A percentile compares a stretch with the other conserved stretches of the same genome.
Evolutionary conservation across 2,329 filamentous ascomycete genomes (phyloP).

Genomic region (Zalaria obscura): DNA sequence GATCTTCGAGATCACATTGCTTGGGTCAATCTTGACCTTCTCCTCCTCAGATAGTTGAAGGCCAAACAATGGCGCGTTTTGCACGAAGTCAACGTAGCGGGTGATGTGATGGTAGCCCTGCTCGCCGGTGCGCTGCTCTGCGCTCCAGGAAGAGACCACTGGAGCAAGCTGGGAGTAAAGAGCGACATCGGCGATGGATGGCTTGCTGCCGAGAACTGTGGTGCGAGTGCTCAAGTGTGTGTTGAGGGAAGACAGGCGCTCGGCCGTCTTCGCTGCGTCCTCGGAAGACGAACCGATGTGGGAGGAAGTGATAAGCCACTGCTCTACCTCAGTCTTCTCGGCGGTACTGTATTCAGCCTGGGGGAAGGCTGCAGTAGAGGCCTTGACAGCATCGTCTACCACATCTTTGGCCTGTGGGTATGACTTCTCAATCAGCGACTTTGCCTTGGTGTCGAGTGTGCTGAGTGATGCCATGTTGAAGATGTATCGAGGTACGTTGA

Average conservation of each 20-base stretch:
- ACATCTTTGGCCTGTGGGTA: conserved; percentile 17
- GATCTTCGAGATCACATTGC: conserved; percentile 75
- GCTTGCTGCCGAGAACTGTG: conserved; percentile 78
- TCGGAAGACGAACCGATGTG: conserved; percentile 49
- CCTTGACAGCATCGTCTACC: conserved; percentile 17
- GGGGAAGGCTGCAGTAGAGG: conserved; percentile 19
- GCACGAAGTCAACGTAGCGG: conserved; percentile 84
- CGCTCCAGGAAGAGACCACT: conserved; percentile 61
- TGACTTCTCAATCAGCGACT: conserved; percentile 16
- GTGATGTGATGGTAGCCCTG: conserved; percentile 83
- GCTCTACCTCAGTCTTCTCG: conserved; percentile 76
- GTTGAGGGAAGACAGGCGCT: conserved; percentile 69
- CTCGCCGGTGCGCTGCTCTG: conserved; percentile 80
- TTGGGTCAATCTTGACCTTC: conserved; percentile 65
- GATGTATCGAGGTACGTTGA: background rate
- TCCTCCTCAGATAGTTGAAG: conserved; percentile 55
- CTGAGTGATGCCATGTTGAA: conserved; percentile 18
- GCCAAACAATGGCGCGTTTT: conserved; percentile 63
- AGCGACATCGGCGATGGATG: conserved; percentile 73
- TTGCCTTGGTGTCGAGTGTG: conserved; percentile 17
- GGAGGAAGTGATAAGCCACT: conserved; percentile 71
- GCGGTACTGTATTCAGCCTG: conserved; percentile 48
- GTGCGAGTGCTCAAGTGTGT: conserved; percentile 76
- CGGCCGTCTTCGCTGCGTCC: conserved; percentile 40
- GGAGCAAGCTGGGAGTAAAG: conserved; percentile 69